Evolutionary conservation across 176 grass and related monocot species (phyloP).

Genomic region (Phragmites australis): DNA sequence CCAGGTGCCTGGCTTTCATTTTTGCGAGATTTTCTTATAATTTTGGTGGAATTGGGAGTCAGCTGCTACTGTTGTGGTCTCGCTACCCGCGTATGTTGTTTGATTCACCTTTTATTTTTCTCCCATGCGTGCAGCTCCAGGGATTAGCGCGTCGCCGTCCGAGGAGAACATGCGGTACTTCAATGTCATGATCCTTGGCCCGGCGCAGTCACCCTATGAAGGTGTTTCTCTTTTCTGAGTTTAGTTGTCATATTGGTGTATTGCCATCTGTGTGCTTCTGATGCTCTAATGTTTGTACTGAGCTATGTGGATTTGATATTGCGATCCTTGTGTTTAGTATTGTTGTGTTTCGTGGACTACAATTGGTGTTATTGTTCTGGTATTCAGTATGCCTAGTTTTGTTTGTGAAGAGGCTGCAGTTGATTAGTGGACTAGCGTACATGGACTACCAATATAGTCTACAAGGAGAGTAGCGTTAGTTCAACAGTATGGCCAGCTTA

Average conservation of each 20-base stretch:
- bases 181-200: conserved; percentile 95
- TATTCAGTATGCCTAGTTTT: background rate
- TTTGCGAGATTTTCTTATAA: background rate
- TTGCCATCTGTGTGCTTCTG: background rate
- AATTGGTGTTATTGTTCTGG: background rate
- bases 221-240: conserved; percentile 27
- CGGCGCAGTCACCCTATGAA: conserved; percentile 79
- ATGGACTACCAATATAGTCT: background rate
- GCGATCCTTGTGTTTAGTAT: background rate
- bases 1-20: conserved; percentile 45
- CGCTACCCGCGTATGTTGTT: background rate
- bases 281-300: background rate
- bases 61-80: background rate
- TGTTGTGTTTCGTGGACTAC: background rate
- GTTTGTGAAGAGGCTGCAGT: background rate
- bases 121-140: conserved; percentile 57
- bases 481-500: background rate
- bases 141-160: conserved; percentile 87
- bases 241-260: background rate
- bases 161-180: conserved; percentile 98
- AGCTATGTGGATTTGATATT: background rate
- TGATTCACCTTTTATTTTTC: background rate
- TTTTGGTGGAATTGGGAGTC: conserved; percentile 13
- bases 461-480: no score
- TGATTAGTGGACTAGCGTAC: background rate